These are phyloP conservation scores for Clavispora santaluciae DNA, from an alignment of 805 yeast species.

Conservation along the genomic window DNA sequence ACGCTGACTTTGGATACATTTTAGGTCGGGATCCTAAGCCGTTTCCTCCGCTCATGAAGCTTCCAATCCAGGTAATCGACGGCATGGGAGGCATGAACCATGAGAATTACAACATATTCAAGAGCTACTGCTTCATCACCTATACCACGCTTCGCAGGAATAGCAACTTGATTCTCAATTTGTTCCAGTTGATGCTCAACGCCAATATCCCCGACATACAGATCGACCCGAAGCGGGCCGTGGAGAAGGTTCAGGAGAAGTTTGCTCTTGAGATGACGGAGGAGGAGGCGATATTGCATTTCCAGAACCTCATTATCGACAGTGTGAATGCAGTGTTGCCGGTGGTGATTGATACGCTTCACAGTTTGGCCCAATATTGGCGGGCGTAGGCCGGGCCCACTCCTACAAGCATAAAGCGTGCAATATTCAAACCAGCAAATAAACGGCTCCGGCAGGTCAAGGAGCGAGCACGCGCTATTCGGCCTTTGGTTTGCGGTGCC, in stretches of 20 bases:
- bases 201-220: slow-evolving; percentile 89
- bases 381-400: slow-evolving; percentile 57
- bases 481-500: background rate
- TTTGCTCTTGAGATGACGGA: slow-evolving; percentile 91
- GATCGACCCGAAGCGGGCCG: slow-evolving; percentile 79
- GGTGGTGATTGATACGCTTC: slow-evolving; percentile 90
- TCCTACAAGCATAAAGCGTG: too few relatives aligned
- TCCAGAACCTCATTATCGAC: slow-evolving; percentile 89
- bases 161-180: slow-evolving; percentile 81
- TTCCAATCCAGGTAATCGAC: slow-evolving; percentile 94
- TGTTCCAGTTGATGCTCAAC: slow-evolving; percentile 90
- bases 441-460: too few relatives aligned
- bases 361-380: slow-evolving; percentile 97
- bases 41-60: slow-evolving; percentile 96
- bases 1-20: slow-evolving; percentile 96
- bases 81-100: slow-evolving; percentile 95
- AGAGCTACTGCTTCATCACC: slow-evolving; percentile 91
- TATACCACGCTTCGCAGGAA: slow-evolving; percentile 86
- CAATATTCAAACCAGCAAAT: too few relatives aligned
- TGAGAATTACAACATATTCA: slow-evolving; percentile 78
- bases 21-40: slow-evolving; percentile 97
- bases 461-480: too few relatives aligned
- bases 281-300: slow-evolving; percentile 91
- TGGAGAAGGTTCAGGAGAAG: slow-evolving; percentile 88
- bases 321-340: slow-evolving; percentile 93